Evolutionary conservation across 331 rosid species (phyloP).

Genomic region (Quercus phellos): DNA sequence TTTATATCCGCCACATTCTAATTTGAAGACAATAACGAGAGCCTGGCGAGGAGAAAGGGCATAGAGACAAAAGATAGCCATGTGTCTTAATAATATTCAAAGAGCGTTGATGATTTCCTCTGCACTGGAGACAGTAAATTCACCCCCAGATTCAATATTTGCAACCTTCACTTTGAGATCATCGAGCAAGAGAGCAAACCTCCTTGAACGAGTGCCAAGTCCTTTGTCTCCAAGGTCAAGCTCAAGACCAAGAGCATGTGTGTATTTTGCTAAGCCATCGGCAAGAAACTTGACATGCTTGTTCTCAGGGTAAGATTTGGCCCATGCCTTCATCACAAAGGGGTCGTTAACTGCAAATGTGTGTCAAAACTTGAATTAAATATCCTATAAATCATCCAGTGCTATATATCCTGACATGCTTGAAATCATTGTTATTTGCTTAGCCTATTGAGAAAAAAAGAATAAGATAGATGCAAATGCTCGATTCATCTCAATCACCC

Average conservation of each 20-base stretch:
- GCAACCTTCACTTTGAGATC: conserved; percentile 83
- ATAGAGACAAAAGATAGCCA: not conserved
- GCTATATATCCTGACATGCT: not conserved
- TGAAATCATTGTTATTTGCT: too few relatives aligned
- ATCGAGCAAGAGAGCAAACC: conserved; percentile 78
- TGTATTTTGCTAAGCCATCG: conserved; percentile 83
- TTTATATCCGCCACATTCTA: not conserved
- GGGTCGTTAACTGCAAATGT: conserved; percentile 78
- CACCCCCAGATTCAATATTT: conserved; percentile 76
- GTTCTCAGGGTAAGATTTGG: conserved; percentile 75
- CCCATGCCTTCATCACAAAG: conserved; percentile 88
- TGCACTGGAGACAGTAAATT: conserved; percentile 76
- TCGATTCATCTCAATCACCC: not conserved
- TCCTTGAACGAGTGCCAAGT: conserved; percentile 71
- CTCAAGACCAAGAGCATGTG: conserved; percentile 74
- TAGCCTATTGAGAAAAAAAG: not conserved
- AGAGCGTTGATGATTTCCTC: conserved; percentile 91
- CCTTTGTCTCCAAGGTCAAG: conserved; percentile 86
- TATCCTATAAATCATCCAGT: not conserved
- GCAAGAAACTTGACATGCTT: conserved; percentile 87
- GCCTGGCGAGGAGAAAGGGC: not conserved
- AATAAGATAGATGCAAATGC: not conserved
- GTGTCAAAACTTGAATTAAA: conserved; percentile 2
- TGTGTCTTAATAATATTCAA: conserved; percentile 21
- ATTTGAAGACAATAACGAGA: not conserved